Conservation (phyloP, 805 yeast species). For the Saturnispora dispora region DNA sequence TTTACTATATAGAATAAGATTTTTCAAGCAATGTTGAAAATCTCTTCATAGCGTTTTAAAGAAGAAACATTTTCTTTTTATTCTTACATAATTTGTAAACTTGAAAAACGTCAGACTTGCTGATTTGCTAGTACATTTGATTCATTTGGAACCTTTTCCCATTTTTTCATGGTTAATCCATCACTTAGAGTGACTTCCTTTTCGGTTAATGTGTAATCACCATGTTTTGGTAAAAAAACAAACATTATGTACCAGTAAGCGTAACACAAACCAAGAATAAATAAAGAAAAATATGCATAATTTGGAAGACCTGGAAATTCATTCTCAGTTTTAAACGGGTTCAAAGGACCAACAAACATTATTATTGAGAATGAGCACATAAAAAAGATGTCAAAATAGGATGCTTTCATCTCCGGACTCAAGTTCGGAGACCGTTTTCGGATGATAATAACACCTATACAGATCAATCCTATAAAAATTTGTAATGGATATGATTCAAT, state of each 20-base stretch:
- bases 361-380: constrained; percentile 39
- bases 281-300: constrained; percentile 38
- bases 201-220: constrained; percentile 37
- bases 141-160: constrained; percentile 34
- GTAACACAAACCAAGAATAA: constrained; percentile 35
- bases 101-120: background rate
- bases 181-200: constrained; percentile 39
- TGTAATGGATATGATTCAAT: constrained; percentile 45
- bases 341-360: constrained; percentile 42
- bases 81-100: background rate
- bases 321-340: constrained; percentile 28
- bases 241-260: constrained; percentile 50
- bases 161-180: constrained; percentile 48
- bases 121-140: background rate
- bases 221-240: constrained; percentile 35
- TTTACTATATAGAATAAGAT: background rate
- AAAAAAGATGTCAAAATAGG: constrained; percentile 37
- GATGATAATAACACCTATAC: constrained; percentile 48
- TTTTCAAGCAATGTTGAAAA: background rate
- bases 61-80: background rate
- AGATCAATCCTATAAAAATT: constrained; percentile 41
- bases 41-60: background rate
- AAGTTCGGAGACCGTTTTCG: constrained; percentile 42
- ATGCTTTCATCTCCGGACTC: constrained; percentile 44
- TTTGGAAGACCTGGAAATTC: constrained; percentile 37